A percentile compares a stretch with the other conserved stretches of the same genome.
Conservation (phyloP, 768 basidiomycete species). For the Rhodotorula graminis region DNA sequence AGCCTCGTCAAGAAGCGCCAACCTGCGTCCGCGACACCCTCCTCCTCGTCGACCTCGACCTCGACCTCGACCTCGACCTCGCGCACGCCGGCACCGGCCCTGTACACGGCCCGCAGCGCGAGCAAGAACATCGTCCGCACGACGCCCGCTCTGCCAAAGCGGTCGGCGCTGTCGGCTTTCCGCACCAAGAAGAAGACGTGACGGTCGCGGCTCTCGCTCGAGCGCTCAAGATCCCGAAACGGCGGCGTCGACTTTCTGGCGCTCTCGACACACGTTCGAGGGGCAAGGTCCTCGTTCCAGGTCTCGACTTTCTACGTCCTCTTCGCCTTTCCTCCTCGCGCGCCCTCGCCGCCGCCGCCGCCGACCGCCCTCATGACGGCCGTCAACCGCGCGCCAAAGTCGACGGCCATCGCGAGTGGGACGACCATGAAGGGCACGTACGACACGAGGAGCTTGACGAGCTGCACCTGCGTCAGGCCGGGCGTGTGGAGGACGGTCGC, state of each 20-base stretch:
- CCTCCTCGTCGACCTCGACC: too few species aligned
- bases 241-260: too few species aligned
- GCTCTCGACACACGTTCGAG: too few species aligned
- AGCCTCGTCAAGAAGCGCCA: background rate
- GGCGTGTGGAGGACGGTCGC: conserved; percentile 58
- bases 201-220: too few species aligned
- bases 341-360: background rate
- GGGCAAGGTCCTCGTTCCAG: too few species aligned
- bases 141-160: background rate
- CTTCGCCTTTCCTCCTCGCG: background rate
- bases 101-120: conserved; percentile 6
- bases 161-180: background rate
- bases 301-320: background rate
- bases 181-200: background rate
- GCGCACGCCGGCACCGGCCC: background rate
- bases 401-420: conserved; percentile 66
- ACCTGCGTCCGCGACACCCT: background rate
- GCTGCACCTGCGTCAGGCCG: conserved; percentile 51
- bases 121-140: conserved; percentile 9
- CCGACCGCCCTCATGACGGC: conserved; percentile 36
- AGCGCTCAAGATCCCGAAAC: too few species aligned
- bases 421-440: conserved; percentile 73
- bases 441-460: conserved; percentile 58
- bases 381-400: conserved; percentile 54
- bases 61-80: background rate